phyloP scores from a whole-genome alignment of 108 stramenopile species.

The Cyclostephanos invisitatus region DNA sequence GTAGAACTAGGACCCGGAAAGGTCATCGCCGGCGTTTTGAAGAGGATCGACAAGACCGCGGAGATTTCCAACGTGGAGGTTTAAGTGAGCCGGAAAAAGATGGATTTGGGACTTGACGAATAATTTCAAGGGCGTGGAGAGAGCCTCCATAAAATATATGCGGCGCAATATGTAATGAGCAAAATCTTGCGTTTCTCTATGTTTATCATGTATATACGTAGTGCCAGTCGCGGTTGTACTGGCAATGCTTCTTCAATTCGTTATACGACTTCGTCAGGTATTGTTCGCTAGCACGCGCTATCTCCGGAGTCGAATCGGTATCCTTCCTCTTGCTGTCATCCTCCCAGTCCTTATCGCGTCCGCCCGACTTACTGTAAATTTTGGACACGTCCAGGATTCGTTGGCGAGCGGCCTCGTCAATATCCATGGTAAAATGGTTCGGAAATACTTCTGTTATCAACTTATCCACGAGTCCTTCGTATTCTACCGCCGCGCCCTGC shows the following conservation, averaged over 20 bases:
- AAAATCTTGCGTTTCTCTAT: not conserved
- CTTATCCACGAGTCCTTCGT: conserved; percentile 64
- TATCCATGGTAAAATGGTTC: conserved; percentile 57
- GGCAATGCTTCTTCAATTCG: conserved; percentile 28
- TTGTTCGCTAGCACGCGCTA: conserved; percentile 55
- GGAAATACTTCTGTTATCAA: conserved; percentile 64
- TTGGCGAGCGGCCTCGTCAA: conserved; percentile 39
- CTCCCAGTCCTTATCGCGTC: conserved; percentile 39
- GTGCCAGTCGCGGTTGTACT: not conserved
- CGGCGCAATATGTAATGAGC: no score
- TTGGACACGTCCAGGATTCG: conserved; percentile 58
- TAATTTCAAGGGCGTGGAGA: not conserved
- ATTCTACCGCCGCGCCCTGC: conserved; percentile 65
- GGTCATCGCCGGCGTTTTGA: conserved; percentile 95
- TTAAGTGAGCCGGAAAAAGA: conserved; percentile 43
- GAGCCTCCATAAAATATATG: not conserved
- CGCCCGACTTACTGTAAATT: conserved; percentile 69
- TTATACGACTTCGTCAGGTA: conserved; percentile 50
- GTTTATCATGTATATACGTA: not conserved
- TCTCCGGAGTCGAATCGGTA: conserved; percentile 42
- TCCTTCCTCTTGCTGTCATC: conserved; percentile 71
- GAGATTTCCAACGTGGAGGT: conserved; percentile 90
- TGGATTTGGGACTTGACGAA: not conserved
- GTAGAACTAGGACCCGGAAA: conserved; percentile 91
- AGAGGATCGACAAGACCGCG: conserved; percentile 91